Evolutionary conservation across 148 eudicot genomes (phyloP).

Genomic region (Nepenthes mirabilis): DNA sequence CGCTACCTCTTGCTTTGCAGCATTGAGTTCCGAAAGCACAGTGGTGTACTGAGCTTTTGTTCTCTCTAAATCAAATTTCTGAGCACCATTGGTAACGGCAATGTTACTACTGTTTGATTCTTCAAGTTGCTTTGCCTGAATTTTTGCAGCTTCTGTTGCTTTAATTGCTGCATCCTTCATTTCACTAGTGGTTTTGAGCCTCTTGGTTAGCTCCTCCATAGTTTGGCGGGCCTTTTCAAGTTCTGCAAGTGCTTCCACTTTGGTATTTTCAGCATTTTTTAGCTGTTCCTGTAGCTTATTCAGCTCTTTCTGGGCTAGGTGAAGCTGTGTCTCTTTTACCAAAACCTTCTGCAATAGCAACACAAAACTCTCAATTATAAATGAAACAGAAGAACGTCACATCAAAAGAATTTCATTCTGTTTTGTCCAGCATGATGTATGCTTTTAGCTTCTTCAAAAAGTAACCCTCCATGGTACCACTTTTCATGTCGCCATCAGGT

Average conservation of each 20-base stretch:
- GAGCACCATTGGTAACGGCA: conserved; percentile 13
- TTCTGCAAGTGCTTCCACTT: conserved; percentile 32
- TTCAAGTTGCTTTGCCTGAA: conserved; percentile 30
- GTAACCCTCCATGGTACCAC: no score
- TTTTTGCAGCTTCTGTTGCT: conserved; percentile 35
- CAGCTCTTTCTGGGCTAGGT: conserved; percentile 43
- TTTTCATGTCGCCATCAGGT: no score
- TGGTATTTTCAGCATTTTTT: conserved; percentile 35
- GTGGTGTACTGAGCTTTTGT: conserved; percentile 35
- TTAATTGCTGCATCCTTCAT: conserved; percentile 36
- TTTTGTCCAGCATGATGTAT: no score
- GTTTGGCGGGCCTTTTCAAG: conserved; percentile 25
- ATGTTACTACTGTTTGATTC: conserved; percentile 18
- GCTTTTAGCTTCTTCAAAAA: no score
- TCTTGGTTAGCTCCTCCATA: conserved; percentile 24
- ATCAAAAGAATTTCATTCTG: no score
- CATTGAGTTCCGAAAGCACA: background rate
- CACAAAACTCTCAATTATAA: background rate
- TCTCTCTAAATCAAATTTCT: conserved; percentile 32
- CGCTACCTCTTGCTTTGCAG: no score
- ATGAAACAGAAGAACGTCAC: no score
- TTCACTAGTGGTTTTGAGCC: conserved; percentile 30
- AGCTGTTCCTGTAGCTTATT: conserved; percentile 37
- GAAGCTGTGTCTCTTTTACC: conserved; percentile 38
- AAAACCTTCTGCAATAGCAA: conserved; percentile 12